Base-by-base conservation (phyloP, 2,329 filamentous ascomycete species). In the Hymenoscyphus occultus region DNA sequence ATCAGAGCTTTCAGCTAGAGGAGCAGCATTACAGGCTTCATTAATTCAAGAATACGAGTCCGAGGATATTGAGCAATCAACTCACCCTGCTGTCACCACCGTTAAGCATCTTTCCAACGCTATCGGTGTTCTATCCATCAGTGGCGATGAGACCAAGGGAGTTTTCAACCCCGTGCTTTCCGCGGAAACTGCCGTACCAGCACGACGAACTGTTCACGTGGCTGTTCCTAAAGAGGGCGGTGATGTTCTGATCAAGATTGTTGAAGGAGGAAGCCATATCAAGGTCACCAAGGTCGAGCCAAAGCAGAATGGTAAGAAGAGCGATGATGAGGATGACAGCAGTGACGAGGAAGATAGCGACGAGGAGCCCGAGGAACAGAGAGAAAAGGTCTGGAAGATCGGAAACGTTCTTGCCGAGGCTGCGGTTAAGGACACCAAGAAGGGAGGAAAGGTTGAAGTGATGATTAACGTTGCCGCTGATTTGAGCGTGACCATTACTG, bases 11-110 rank as follows among this genome's bases (percentile, higher is more conserved):
- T 83, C 90, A 73, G 90, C 91, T 68, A 89, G 95, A 69, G 95
- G 95, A 75, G 95, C 95, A 67, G 94, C 95, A 39, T 92, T 99
- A 73, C 95, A 99, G 81, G 95, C 95, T 45, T 96, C 90, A 67
- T 83, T 99, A 69, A 92, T 99, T 77, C 89, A 93, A 78, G 94
- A 97, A 78, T 99, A 96, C 79, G 95, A 99, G 74, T 84, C 87
- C 71, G 89, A 92, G 71, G 94, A 98, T 76, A 96, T 99, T 72
- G 91, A 96, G 77, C 93, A 97, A 83, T 96, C 92, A 68, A 96
- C 93, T 59, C 94, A 99, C 82, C 90, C 95, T 61, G 92, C 93
- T 76, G 93, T 99, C 69, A 97, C 94, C 40, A 94, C 93, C 16
- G 93, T 96, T 61, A 92, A 93, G 73, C 95, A 99, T 81, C 88